Evolutionary conservation across 257 asterid species (phyloP).

Genomic region (Osmanthus fragrans): DNA sequence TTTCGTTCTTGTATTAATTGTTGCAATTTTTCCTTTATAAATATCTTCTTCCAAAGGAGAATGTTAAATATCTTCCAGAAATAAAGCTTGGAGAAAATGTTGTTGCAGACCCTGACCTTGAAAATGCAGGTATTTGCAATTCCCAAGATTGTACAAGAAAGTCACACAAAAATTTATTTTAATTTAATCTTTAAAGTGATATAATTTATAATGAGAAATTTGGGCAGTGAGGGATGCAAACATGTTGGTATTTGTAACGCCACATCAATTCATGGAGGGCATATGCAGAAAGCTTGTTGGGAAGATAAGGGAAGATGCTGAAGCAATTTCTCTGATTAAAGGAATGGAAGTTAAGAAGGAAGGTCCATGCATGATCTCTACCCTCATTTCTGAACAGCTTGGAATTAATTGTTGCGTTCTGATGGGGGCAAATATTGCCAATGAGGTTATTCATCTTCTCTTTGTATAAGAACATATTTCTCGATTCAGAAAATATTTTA

Average conservation of each 20-base stretch:
- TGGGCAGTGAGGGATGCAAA: conserved; percentile 69
- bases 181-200: background rate
- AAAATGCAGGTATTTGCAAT: conserved; percentile 59
- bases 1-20: too few species aligned
- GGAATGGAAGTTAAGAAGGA: conserved; percentile 95
- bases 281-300: conserved; percentile 72
- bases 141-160: background rate
- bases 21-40: background rate
- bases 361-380: conserved; percentile 90
- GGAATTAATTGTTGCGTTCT: conserved; percentile 76
- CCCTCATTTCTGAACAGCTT: conserved; percentile 67
- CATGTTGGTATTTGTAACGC: conserved; percentile 86
- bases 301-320: conserved; percentile 56
- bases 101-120: conserved; percentile 76
- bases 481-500: background rate
- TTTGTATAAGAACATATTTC: background rate
- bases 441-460: conserved; percentile 51
- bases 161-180: background rate
- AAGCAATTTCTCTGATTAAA: conserved; percentile 76
- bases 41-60: conserved; percentile 45
- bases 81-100: conserved; percentile 80
- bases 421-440: conserved; percentile 95
- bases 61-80: conserved; percentile 83
- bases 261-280: conserved; percentile 94
- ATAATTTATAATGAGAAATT: too few species aligned